These are phyloP conservation scores for Flueggea neowawraea DNA, from an alignment of 441 rosid species.

Conservation along the genomic window DNA sequence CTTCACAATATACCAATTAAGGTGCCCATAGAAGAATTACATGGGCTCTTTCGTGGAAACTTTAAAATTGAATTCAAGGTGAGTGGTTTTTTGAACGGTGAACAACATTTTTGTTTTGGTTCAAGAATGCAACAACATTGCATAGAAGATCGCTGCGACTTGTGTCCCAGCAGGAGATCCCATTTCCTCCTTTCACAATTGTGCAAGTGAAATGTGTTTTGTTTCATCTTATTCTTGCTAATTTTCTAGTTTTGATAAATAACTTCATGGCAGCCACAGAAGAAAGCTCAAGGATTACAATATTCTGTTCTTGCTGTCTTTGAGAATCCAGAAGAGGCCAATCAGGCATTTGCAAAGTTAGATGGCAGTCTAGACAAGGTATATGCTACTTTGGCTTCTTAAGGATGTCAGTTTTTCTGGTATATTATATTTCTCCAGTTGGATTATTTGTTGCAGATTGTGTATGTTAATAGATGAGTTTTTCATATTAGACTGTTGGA, in stretches of 20 bases:
- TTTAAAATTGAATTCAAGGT: conserved; percentile 61
- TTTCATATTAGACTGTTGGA: too few relatives aligned
- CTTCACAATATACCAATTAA: conserved; percentile 60
- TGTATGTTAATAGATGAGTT: too few relatives aligned
- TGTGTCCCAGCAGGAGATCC: too few relatives aligned
- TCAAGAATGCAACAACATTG: too few relatives aligned
- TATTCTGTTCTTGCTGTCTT: conserved; percentile 52
- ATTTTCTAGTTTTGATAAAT: conserved; percentile 6
- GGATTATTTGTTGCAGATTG: too few relatives aligned
- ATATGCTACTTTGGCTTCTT: neutral
- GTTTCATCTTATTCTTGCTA: neutral
- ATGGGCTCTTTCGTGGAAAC: conserved; percentile 42
- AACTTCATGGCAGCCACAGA: conserved; percentile 47
- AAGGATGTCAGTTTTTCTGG: too few relatives aligned
- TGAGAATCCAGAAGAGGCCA: conserved; percentile 51
- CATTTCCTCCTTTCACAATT: neutral
- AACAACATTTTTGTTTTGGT: too few relatives aligned
- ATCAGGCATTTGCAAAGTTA: conserved; percentile 51
- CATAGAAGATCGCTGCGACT: neutral
- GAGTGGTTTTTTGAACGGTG: neutral
- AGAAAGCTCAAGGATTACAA: conserved; percentile 34
- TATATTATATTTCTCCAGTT: too few relatives aligned
- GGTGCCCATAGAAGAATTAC: conserved; percentile 48
- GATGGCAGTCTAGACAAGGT: conserved; percentile 57
- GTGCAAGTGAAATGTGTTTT: neutral